Evolutionary conservation across 805 yeast species (phyloP).

Genomic region (Candida nemodendra): DNA sequence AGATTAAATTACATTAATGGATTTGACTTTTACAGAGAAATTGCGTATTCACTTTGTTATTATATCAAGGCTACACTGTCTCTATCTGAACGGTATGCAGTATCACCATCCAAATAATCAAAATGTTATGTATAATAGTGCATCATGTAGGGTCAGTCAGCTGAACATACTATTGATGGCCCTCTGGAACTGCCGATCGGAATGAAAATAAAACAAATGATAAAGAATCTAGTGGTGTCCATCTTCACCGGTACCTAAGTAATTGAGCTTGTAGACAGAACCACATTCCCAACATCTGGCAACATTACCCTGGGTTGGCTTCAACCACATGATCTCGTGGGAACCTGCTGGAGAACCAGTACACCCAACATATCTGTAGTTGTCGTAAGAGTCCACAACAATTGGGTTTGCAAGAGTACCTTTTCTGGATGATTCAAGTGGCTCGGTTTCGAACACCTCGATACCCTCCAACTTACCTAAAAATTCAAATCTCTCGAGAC

Average conservation of each 20-base stretch:
- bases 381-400: conserved; percentile 85
- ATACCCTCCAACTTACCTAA: conserved; percentile 95
- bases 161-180: neutral
- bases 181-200: conserved; percentile 6
- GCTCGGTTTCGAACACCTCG: conserved; percentile 86
- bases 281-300: conserved; percentile 99
- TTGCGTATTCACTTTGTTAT: conserved; percentile 6
- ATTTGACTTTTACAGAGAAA: too few species aligned
- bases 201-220: conserved; percentile 5
- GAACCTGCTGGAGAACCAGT: conserved; percentile 94
- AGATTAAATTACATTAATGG: too few species aligned
- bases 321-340: conserved; percentile 89
- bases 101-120: conserved; percentile 2
- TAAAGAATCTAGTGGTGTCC: conserved; percentile 42
- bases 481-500: conserved; percentile 94
- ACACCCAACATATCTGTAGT: conserved; percentile 94
- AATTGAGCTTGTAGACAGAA: conserved; percentile 84
- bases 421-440: conserved; percentile 80
- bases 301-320: conserved; percentile 76
- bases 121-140: conserved; percentile 6
- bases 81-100: conserved; percentile 5
- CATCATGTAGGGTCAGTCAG: neutral
- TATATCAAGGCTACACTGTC: conserved; percentile 6
- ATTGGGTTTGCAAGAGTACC: conserved; percentile 93
- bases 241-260: conserved; percentile 74